Evolutionary conservation across 2,329 filamentous ascomycete genomes (phyloP), one percentile per base, ranked within the genome.

Genomic region (Pestalotiopsis sp.): DNA sequence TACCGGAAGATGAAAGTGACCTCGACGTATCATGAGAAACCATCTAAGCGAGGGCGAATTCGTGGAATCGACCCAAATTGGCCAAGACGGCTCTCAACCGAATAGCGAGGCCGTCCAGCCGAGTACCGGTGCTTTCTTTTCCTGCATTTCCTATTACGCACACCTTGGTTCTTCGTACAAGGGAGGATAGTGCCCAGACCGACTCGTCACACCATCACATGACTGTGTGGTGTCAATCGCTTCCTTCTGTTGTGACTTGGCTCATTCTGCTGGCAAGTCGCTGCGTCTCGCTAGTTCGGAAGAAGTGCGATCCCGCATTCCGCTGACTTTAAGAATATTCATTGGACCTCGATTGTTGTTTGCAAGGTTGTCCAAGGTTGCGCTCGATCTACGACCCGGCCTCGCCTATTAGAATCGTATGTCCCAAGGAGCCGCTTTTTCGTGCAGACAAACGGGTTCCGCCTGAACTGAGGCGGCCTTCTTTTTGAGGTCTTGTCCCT

Each of bases 211-310:
- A 39, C 59, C 59, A 39, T 39, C 59, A 36, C 27, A 36, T 39
- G 59, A 62, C 31, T 62, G 17, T 17, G 38, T 62, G 31, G 31
- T 62, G 59, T 59, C 59, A 62, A 36, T 62, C 59, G 31, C 25
- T 39, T 59, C n/a, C 11, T 36, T 36, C 31, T 27, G 17, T 20
- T 3, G 17, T 20, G 17, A 39, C 59, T 62, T 20, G 59, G n/a
- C 31, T 39, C 59, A 14, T 52, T 39, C 14, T 39, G 31, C 27
- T 17, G 31, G n/a, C n/a, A 36, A 36, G 59, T 13, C 14, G 20
- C 11, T 41, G 38, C 27, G 31, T 13, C 59, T 23, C 45, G 45
- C 45, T 52, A 52, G 17, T n/a, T 52, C 45, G 45, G 45, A 52
- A 52, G 45, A 52, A 52, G 45, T 52, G 45, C 45, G 17, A 9